Percentiles rank a stretch among this genome's conserved stretches.
These are phyloP conservation scores for Mycena vulgaris DNA, from an alignment of 768 basidiomycete species.

Conservation along the genomic window DNA sequence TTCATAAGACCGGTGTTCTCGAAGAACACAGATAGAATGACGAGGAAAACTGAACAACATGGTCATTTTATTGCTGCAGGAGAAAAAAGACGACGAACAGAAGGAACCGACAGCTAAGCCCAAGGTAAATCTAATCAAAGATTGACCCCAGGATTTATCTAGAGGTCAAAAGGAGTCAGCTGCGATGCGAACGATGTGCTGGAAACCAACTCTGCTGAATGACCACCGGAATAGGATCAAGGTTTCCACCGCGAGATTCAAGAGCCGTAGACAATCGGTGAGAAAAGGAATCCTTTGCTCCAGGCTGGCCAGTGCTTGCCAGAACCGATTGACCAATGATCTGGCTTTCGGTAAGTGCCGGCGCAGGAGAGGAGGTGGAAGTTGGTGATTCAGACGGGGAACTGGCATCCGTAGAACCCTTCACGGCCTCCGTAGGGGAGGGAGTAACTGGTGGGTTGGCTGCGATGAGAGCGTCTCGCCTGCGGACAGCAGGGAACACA, in stretches of 20 bases:
- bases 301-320: constrained; percentile 49
- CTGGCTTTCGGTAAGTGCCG: constrained; percentile 42
- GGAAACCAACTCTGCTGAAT: constrained; percentile 81
- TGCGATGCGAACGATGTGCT: neutral
- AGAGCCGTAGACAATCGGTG: constrained; percentile 56
- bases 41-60: constrained; percentile 75
- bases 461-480: constrained; percentile 75
- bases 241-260: constrained; percentile 58
- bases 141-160: constrained; percentile 40
- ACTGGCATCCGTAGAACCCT: neutral
- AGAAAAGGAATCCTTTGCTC: constrained; percentile 37
- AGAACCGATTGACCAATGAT: constrained; percentile 66
- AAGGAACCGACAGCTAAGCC: constrained; percentile 71
- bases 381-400: neutral
- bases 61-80: neutral
- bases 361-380: constrained; percentile 17
- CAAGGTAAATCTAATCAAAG: constrained; percentile 72
- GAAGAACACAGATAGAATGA: constrained; percentile 89
- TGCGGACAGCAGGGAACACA: constrained; percentile 76
- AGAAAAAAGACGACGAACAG: constrained; percentile 62
- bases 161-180: neutral
- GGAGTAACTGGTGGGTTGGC: constrained; percentile 44
- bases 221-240: constrained; percentile 83
- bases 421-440: constrained; percentile 32
- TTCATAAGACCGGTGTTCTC: constrained; percentile 96